Evolutionary conservation across 2,329 filamentous ascomycete genomes (phyloP).

Genomic region (Beauveria asiatica): DNA sequence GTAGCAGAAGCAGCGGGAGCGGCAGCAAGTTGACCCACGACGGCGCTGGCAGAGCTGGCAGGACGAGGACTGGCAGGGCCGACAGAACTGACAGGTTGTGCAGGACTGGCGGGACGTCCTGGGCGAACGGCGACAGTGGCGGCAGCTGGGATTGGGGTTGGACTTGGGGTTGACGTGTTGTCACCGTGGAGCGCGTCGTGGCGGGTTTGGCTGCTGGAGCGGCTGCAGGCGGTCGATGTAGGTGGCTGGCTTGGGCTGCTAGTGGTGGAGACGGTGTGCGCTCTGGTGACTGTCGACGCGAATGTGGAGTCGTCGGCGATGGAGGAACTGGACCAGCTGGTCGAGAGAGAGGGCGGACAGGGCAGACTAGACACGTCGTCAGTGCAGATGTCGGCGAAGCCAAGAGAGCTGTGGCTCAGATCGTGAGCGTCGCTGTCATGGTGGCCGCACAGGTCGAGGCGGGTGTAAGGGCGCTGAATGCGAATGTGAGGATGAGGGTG

Average conservation of each 20-base stretch:
- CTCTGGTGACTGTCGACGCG: slow-evolving; percentile 4
- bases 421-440: slow-evolving; percentile 4
- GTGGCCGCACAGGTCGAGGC: slow-evolving; percentile 6
- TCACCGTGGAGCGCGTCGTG: slow-evolving; percentile 3
- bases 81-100: too few species aligned
- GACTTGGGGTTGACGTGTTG: slow-evolving; percentile 5
- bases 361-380: not conserved
- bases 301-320: slow-evolving; percentile 11
- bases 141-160: not conserved
- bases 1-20: slow-evolving; percentile 2
- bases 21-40: not conserved
- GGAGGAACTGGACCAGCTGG: slow-evolving; percentile 11
- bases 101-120: not conserved
- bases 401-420: not conserved
- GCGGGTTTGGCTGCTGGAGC: slow-evolving; percentile 9
- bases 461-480: slow-evolving; percentile 10
- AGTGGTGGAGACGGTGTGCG: slow-evolving; percentile 11
- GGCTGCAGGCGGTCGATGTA: slow-evolving; percentile 9
- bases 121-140: not conserved
- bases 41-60: not conserved
- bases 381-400: slow-evolving; percentile 7
- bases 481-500: slow-evolving; percentile 9
- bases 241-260: slow-evolving; percentile 11
- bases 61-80: too few species aligned
- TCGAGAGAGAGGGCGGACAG: slow-evolving; percentile 1